Evolutionary conservation across 371 early-diverging fungal species (phyloP), one percentile per base, ranked within the genome.

Genomic region (Mucor sp.): DNA sequence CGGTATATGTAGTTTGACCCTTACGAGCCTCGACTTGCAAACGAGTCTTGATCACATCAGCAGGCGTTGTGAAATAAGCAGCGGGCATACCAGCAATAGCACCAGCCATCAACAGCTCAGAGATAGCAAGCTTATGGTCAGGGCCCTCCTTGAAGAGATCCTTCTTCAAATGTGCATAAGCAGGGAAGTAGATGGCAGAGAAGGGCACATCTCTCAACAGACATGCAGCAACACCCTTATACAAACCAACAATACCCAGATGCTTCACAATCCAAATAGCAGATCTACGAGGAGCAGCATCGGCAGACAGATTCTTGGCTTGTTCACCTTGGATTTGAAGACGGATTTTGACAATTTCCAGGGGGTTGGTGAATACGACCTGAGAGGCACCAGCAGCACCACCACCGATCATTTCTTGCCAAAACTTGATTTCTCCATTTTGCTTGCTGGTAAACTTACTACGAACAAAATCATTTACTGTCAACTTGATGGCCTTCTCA

Each of bases 31-130:
- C 95, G 25, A 97, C 98, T 79, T 99, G 99, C 14, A 99, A 83
- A 66, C 99, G 91, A 3, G 99, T 99, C 83, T 99, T 99, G 86
- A 98, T 97, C 17, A 99, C 99, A 82, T 99, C 99, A 21, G 97
- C 97, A 6, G 98, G 99, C 1, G 99, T 98, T 44, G 97, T 95
- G 43, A 97, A 88, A 74, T 97, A 97, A 23, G 99, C 97, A 30
- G 95, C 98, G 19, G 98, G 97, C 91, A 99, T 96, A 77, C 99
- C 99, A 56, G 99, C 95, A 59, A 93, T 83, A 8, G 97, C 96
- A 77, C 99, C 99, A 53, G 98, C 89, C 44, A 89, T 81, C 57
- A 98, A 84, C 8, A 98, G 85, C 70, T 96, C 96, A 1, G 85
- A 68, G 44, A 93, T 87, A 23, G 83, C 82, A 67, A 89, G 83